These are phyloP conservation scores for Crithidia acanthocephali DNA, from an alignment of 208 protist species.

Conservation along the genomic window DNA sequence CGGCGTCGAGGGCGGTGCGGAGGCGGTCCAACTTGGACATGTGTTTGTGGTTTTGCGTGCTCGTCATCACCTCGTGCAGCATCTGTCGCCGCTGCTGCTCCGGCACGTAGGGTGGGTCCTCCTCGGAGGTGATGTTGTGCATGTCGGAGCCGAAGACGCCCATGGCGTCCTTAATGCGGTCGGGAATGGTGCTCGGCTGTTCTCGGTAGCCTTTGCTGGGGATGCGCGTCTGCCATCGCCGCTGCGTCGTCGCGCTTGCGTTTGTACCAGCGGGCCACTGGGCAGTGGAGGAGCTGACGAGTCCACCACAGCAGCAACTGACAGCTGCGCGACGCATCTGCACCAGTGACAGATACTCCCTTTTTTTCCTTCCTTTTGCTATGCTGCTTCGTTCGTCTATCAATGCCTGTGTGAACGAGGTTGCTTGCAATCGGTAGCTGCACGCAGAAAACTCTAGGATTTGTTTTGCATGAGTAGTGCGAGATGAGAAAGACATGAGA, in stretches of 20 bases:
- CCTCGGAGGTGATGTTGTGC: constrained; percentile 49
- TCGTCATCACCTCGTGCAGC: constrained; percentile 68
- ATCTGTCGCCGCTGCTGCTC: constrained; percentile 75
- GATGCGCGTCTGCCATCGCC: constrained; percentile 37
- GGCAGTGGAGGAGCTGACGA: not conserved
- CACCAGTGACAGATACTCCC: no score
- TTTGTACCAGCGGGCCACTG: not conserved
- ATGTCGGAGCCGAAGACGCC: constrained; percentile 57
- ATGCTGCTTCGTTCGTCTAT: no score
- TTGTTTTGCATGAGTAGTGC: no score
- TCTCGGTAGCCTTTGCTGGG: constrained; percentile 86
- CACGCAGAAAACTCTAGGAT: no score
- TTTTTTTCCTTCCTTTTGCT: no score
- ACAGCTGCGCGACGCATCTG: constrained; percentile 7
- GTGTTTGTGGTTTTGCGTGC: constrained; percentile 61
- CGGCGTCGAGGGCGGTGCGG: constrained; percentile 63
- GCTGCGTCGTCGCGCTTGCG: not conserved
- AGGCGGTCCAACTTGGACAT: constrained; percentile 82
- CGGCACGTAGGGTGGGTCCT: constrained; percentile 75
- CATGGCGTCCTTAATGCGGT: constrained; percentile 84
- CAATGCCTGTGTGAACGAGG: no score
- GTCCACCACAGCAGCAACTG: not conserved
- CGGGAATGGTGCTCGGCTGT: constrained; percentile 66
- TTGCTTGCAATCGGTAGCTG: no score
- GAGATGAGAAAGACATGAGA: no score